Base-by-base conservation (phyloP, 2,329 filamentous ascomycete genomes). In the Didymella segeticola region DNA sequence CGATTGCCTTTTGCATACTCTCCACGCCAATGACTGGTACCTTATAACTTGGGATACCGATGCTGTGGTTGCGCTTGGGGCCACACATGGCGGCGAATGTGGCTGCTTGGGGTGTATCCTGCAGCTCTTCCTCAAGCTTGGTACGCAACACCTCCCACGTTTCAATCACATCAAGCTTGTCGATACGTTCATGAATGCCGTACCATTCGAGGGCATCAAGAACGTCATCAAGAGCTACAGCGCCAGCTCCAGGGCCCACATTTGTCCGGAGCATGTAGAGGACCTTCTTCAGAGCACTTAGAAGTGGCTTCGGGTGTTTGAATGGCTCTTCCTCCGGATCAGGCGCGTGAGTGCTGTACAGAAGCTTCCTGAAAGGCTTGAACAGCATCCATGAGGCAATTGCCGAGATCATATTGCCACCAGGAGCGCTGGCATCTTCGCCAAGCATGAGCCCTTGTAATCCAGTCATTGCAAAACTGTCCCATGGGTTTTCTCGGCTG, bases 321-420 rank as follows among this genome's bases (percentile, higher is more conserved):
- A 79, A 75, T 11, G 78, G 77, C 29, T 82, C 76, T 4, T 67
- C 70, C 20, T 78, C 71, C 47, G 80, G 77, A 52, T 80, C 75
- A n/a, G 80, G 72, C 3, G 79, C 70, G 56, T 79, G 69, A 31
- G 80, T 72, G 6, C 70, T 72, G 62, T 85, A 83, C 25, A 87
- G 73, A 22, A 86, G 73, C 33, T 81, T 74, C 55, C 84, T 79
- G 64, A 88, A 83, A 0, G 85, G 84, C n/a, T 78, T 79, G 53
- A 86, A 78, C 49, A 86, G 79, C 54, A 87, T 72, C 80, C 81
- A 85, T 1, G 83, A 78, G 2, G 82, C 80, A n/a, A 88, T 63
- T 0, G 82, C 81, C 19, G 84, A 83, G 8, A 85, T 75, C 47
- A 79, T 62, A 53, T 78, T 75, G 1, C 74, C 74, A 15, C 69